A percentile compares a stretch with the other conserved stretches of the same genome.
phyloP scores from a whole-genome alignment of 108 stramenopile genomes.

The Fragilaria crotonensis region DNA sequence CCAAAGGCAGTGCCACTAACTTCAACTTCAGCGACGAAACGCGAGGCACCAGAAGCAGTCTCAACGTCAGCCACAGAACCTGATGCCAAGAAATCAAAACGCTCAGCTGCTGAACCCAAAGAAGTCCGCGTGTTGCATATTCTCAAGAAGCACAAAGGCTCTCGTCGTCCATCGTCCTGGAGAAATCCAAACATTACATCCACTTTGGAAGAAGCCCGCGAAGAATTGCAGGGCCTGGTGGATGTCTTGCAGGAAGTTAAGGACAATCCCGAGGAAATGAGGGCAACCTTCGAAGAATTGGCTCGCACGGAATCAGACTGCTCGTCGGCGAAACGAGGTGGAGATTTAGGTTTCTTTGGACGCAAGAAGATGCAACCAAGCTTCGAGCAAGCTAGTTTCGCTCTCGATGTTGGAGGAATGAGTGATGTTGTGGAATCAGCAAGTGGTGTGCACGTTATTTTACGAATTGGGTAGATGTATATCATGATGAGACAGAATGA shows the following conservation, averaged over 20 bases:
- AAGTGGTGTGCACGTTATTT: slow-evolving; percentile 81
- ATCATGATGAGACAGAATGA: no score
- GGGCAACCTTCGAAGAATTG: slow-evolving; percentile 75
- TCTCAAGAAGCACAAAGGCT: slow-evolving; percentile 74
- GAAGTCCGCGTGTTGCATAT: slow-evolving; percentile 83
- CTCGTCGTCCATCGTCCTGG: slow-evolving; percentile 70
- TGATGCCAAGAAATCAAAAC: not conserved
- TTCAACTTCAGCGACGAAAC: not conserved
- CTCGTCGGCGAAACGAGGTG: slow-evolving; percentile 69
- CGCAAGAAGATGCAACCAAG: slow-evolving; percentile 71
- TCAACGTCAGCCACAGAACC: slow-evolving; percentile 3
- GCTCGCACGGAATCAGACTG: slow-evolving; percentile 83
- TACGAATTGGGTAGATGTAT: slow-evolving; percentile 48
- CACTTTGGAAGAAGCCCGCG: slow-evolving; percentile 59
- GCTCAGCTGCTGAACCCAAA: slow-evolving; percentile 23
- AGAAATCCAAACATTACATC: slow-evolving; percentile 57
- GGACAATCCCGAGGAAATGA: slow-evolving; percentile 38
- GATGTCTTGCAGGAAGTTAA: slow-evolving; percentile 45
- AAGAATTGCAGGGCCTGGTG: slow-evolving; percentile 51
- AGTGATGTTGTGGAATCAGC: slow-evolving; percentile 70
- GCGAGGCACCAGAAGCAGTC: slow-evolving; percentile 8
- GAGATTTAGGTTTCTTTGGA: slow-evolving; percentile 82
- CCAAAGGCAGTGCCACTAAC: not conserved
- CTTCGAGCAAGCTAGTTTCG: slow-evolving; percentile 79
- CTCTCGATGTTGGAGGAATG: slow-evolving; percentile 66